Conservation (phyloP, 2,329 filamentous ascomycete genomes). For the Xylariaceae sp. region DNA sequence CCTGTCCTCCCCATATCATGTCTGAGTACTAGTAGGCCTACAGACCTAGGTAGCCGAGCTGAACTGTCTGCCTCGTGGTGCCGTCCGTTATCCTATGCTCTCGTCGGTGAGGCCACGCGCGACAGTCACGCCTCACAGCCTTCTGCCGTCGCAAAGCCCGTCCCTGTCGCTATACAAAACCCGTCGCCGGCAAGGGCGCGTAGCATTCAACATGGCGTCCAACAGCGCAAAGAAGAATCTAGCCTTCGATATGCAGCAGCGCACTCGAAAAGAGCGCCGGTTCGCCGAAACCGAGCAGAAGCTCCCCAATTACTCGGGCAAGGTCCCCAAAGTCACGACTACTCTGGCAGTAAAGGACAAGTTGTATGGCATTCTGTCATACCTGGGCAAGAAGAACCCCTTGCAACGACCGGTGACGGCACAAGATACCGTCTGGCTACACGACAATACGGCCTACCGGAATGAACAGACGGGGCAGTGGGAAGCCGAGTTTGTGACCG, state of each 20-base stretch:
- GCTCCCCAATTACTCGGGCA: constrained; percentile 36
- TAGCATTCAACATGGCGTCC: constrained; percentile 18
- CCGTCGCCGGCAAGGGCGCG: background rate
- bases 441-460: constrained; percentile 84
- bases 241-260: constrained; percentile 43
- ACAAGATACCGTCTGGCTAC: constrained; percentile 76
- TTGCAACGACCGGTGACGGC: constrained; percentile 56
- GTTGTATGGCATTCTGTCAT: constrained; percentile 42
- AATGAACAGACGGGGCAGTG: constrained; percentile 49
- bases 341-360: constrained; percentile 22
- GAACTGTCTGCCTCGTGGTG: no score
- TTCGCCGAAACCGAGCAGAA: constrained; percentile 49
- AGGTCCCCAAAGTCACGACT: constrained; percentile 21
- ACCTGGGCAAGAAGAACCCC: constrained; percentile 53
- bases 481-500: constrained; percentile 79
- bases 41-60: no score
- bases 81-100: no score
- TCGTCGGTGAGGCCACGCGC: no score
- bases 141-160: no score
- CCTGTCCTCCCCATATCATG: no score
- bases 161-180: constrained; percentile 4
- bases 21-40: no score
- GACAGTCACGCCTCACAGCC: no score
- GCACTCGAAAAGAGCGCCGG: constrained; percentile 44
- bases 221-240: constrained; percentile 14